phyloP scores from a whole-genome alignment of 805 yeast species.

The Candida xiaguanensis region DNA sequence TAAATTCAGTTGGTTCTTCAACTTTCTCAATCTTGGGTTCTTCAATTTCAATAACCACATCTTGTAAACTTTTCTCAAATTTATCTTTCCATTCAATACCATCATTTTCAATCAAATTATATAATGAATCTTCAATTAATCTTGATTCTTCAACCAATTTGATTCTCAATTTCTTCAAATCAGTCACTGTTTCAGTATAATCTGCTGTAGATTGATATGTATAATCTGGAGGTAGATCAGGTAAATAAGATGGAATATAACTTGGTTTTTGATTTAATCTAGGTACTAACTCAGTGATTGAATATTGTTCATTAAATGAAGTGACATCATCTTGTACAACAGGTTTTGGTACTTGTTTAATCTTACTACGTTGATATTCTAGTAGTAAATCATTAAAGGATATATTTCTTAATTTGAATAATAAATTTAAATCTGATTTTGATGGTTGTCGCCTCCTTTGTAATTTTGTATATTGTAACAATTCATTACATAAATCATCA shows the following conservation, averaged over 20 bases:
- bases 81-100: constrained; percentile 24
- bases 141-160: constrained; percentile 77
- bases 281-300: constrained; percentile 53
- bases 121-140: constrained; percentile 73
- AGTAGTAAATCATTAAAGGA: constrained; percentile 15
- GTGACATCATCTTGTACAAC: constrained; percentile 24
- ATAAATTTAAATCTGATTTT: constrained; percentile 45
- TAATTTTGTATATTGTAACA: constrained; percentile 51
- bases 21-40: constrained; percentile 3
- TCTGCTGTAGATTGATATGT: constrained; percentile 79
- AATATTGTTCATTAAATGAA: constrained; percentile 51
- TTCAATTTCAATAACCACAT: constrained; percentile 12
- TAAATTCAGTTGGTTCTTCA: constrained; percentile 6
- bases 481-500: constrained; percentile 31
- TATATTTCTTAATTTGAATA: constrained; percentile 43
- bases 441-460: constrained; percentile 61
- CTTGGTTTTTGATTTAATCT: constrained; percentile 36
- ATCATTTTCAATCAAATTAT: constrained; percentile 48
- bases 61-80: constrained; percentile 24
- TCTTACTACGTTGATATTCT: constrained; percentile 11
- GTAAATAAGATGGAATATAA: constrained; percentile 73
- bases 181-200: constrained; percentile 58
- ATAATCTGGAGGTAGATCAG: constrained; percentile 90
- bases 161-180: constrained; percentile 67
- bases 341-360: constrained; percentile 6